Base-by-base conservation (phyloP, 257 asterid species). In the Solanum etuberosum region DNA sequence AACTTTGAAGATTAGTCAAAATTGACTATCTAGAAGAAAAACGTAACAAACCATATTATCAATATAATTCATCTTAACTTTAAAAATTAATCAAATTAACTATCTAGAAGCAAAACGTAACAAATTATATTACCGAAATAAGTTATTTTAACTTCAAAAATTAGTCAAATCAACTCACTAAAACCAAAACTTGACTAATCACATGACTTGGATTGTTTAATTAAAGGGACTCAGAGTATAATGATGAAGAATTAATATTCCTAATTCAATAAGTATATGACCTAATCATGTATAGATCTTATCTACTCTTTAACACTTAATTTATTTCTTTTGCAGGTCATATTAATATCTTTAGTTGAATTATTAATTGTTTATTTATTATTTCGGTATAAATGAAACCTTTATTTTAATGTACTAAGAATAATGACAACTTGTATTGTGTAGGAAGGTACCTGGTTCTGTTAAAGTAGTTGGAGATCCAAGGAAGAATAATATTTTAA, bases 341-440 rank as follows among this genome's bases (percentile, higher is more conserved):
- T 27, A 70, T 42, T 78, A 3, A 8, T 43, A 65, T 46, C 12
- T 25, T 10, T 5, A 11, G 20, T 68, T 21, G 27, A 31, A 86
- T 63, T 85, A 63, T 48, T 74, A 31, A 71, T 61, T 54, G 25
- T 6, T 83, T 25, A 12, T 68, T 68, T 86, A 83, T 6, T 37
- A 86, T 67, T 83, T 51, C 87, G 73, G 91, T 65, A 87, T 87
- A 88, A 61, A 42, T 9, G 67, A 9, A 25, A n/a, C 54, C 25
- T 31, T 73, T 11, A 18, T 8, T 73, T 78, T 43, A 63, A 32
- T 82, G 8, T 81, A 7, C 71, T 25, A 77, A 63, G 38, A 83
- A 63, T 51, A 80, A 89, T 65, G 89, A 89, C 90, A 89, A 63
- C 70, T 67, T 83, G 86, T 73, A 83, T 87, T 43, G 63, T 43